These are phyloP conservation scores for Leishmania tropica DNA, from an alignment of 208 protist species.

Conservation along the genomic window DNA sequence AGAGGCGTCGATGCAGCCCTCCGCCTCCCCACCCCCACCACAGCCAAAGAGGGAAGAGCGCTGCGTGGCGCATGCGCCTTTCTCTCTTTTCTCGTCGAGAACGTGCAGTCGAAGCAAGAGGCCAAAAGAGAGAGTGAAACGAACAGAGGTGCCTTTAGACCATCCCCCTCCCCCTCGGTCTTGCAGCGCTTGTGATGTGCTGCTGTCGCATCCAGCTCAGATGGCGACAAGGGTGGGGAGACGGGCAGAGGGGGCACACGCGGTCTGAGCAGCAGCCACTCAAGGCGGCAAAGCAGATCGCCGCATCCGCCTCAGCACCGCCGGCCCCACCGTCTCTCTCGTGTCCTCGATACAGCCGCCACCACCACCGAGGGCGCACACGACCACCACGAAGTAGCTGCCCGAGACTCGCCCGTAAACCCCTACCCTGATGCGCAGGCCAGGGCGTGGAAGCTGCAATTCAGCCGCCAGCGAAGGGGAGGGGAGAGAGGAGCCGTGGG, in stretches of 20 bases:
- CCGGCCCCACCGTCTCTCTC: neutral
- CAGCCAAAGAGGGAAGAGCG: neutral
- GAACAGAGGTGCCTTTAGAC: neutral
- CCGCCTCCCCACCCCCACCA: neutral
- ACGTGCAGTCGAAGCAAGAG: neutral
- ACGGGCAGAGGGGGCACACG: neutral
- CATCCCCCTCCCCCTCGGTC: neutral
- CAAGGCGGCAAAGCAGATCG: neutral
- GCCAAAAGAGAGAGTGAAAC: neutral
- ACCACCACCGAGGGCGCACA: neutral
- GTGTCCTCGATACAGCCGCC: neutral
- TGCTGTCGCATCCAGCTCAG: neutral
- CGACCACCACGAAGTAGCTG: neutral
- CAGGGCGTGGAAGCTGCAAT: neutral
- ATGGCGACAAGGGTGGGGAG: neutral
- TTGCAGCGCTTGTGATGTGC: neutral
- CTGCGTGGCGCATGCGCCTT: neutral
- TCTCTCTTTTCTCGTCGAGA: neutral
- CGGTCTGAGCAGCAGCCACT: neutral
- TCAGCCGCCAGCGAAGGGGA: neutral
- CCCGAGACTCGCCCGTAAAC: accelerated
- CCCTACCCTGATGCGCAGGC: neutral
- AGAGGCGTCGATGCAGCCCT: neutral
- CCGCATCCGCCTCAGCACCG: neutral
- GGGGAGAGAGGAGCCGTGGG: neutral